These are phyloP conservation scores for Aurinia saxatilis DNA, from an alignment of 345 rosid species.

Conservation along the genomic window DNA sequence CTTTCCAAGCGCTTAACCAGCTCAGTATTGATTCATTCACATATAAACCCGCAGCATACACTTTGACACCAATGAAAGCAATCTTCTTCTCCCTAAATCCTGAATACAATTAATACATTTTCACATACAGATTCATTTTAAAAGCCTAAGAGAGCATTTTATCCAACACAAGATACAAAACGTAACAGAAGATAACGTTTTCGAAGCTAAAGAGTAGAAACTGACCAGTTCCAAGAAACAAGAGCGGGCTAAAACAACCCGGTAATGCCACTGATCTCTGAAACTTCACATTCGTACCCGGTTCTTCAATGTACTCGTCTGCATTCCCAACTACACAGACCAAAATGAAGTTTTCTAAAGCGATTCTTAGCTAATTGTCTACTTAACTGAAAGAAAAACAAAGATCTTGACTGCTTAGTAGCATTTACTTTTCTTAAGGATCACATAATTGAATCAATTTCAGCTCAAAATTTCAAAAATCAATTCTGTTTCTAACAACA, in stretches of 20 bases:
- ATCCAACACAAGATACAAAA: neutral
- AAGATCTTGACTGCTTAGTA: neutral
- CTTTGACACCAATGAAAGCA: slow-evolving; percentile 81
- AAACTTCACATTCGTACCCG: slow-evolving; percentile 60
- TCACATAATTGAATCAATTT: too few species aligned
- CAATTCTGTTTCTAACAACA: neutral
- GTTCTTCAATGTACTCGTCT: slow-evolving; percentile 46
- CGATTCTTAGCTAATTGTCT: neutral
- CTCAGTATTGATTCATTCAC: slow-evolving; percentile 40
- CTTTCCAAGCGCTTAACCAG: slow-evolving; percentile 50
- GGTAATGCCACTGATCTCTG: slow-evolving; percentile 51
- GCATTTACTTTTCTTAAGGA: too few species aligned
- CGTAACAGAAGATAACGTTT: neutral
- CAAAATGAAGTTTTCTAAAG: neutral
- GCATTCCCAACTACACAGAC: slow-evolving; percentile 47
- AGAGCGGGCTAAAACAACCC: slow-evolving; percentile 50
- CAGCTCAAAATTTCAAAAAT: too few species aligned
- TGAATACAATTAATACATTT: slow-evolving; percentile 24
- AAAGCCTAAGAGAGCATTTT: neutral
- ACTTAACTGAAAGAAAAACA: slow-evolving; percentile 4
- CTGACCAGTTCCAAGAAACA: slow-evolving; percentile 79
- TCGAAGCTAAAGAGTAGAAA: neutral
- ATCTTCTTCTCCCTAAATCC: slow-evolving; percentile 85
- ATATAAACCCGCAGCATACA: slow-evolving; percentile 79
- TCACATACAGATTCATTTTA: neutral